These are phyloP conservation scores for Nicotiana obtusifolia DNA, from an alignment of 257 asterid genomes.

Conservation along the genomic window DNA sequence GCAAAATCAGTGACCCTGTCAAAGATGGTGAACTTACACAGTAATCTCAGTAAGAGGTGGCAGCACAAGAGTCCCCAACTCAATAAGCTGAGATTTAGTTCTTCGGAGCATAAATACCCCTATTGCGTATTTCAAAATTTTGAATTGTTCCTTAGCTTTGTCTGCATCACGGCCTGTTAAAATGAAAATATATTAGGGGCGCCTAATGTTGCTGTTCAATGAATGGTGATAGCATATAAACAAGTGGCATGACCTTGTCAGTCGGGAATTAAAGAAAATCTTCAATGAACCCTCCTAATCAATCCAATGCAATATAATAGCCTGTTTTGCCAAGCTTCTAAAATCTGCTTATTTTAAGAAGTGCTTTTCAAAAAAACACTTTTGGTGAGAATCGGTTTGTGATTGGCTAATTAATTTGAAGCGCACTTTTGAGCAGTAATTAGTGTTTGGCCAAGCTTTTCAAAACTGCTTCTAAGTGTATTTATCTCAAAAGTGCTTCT, in stretches of 20 bases:
- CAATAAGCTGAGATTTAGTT: slow-evolving; percentile 75
- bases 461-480: too few relatives aligned
- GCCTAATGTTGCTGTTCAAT: background rate
- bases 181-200: slow-evolving; percentile 4
- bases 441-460: too few relatives aligned
- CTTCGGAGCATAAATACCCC: slow-evolving; percentile 96
- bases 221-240: background rate
- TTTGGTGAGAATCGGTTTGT: too few relatives aligned
- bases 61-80: slow-evolving; percentile 65
- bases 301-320: background rate
- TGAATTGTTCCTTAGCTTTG: slow-evolving; percentile 53
- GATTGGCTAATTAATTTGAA: too few relatives aligned
- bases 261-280: background rate
- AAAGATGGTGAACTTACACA: slow-evolving; percentile 54
- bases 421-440: too few relatives aligned
- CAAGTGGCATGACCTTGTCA: background rate
- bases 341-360: too few relatives aligned
- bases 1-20: background rate
- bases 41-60: slow-evolving; percentile 90
- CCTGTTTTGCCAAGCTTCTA: too few relatives aligned
- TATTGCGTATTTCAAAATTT: slow-evolving; percentile 57
- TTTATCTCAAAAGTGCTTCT: too few relatives aligned
- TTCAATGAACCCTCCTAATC: background rate
- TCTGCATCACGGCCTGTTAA: slow-evolving; percentile 50
- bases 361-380: too few relatives aligned